Conservation (phyloP, 208 protist species). For the Trypanosoma mega region DNA sequence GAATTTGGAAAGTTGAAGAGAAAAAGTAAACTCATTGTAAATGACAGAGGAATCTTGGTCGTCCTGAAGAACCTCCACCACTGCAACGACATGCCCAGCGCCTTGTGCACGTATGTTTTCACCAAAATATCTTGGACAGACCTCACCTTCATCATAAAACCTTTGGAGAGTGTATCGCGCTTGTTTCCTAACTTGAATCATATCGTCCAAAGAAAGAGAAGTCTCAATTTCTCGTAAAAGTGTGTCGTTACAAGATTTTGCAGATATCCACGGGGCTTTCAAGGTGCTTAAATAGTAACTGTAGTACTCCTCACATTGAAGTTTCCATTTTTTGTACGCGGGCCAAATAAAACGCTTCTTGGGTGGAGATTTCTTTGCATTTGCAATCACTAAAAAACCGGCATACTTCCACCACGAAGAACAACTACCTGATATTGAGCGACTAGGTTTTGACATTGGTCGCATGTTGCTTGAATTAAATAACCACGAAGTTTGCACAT, state of each 20-base stretch:
- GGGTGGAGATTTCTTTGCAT: not conserved
- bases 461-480: not conserved
- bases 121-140: conserved; percentile 19
- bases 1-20: conserved; percentile 11
- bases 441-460: conserved; percentile 13
- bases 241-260: not conserved
- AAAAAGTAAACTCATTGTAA: not conserved
- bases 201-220: conserved; percentile 22
- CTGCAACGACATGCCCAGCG: conserved; percentile 9
- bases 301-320: conserved; percentile 34
- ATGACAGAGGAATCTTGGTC: not conserved
- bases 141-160: conserved; percentile 8
- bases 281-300: conserved; percentile 17
- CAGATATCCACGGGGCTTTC: conserved; percentile 16
- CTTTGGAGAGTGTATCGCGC: conserved; percentile 16
- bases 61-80: conserved; percentile 14
- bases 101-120: conserved; percentile 7
- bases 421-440: not conserved
- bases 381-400: conserved; percentile 4
- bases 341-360: conserved; percentile 32
- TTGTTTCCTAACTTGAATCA: conserved; percentile 26
- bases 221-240: not conserved
- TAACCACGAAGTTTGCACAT: not conserved
- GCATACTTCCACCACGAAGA: conserved; percentile 18
- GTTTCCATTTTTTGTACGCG: conserved; percentile 32